These are phyloP conservation scores for Aspergillus neotritici DNA, from an alignment of 2,329 filamentous ascomycete genomes.

Conservation along the genomic window DNA sequence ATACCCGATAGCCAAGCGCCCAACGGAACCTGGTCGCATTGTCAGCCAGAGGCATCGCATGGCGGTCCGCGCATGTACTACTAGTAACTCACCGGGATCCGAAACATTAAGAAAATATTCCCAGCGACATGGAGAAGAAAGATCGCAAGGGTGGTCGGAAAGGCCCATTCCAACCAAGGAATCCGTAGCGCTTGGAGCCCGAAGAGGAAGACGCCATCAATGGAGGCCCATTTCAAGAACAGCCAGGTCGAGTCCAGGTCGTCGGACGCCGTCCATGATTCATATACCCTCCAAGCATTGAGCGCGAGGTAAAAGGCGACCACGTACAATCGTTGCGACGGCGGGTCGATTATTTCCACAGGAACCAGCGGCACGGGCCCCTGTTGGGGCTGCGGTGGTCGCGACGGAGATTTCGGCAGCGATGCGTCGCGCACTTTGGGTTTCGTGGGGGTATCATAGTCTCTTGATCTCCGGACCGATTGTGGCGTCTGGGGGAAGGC, in stretches of 20 bases:
- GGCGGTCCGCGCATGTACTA: background rate
- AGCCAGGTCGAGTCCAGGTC: constrained; percentile 82
- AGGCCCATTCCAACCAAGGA: constrained; percentile 92
- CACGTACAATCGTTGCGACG: constrained; percentile 83
- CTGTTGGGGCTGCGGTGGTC: constrained; percentile 18
- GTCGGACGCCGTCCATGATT: constrained; percentile 74
- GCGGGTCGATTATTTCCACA: constrained; percentile 74
- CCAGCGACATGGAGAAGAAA: constrained; percentile 67
- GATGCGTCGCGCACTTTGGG: constrained; percentile 20
- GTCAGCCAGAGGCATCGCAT: constrained; percentile 9
- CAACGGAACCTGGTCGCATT: constrained; percentile 58
- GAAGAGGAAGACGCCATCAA: constrained; percentile 84
- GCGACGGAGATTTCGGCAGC: constrained; percentile 20
- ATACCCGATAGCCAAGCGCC: constrained; percentile 66
- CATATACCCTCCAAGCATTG: constrained; percentile 77
- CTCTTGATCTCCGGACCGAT: constrained; percentile 37
- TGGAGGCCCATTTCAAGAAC: constrained; percentile 86
- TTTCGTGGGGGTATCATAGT: constrained; percentile 25
- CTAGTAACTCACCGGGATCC: constrained; percentile 64
- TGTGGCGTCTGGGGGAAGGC: constrained; percentile 72
- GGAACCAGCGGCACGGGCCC: constrained; percentile 64
- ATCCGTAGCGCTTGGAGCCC: constrained; percentile 81
- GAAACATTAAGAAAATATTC: constrained; percentile 89
- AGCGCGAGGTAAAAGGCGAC: constrained; percentile 71
- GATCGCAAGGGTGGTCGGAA: constrained; percentile 62